phyloP scores from a whole-genome alignment of 2,329 filamentous ascomycete species.

The Cladophialophora exuberans region DNA sequence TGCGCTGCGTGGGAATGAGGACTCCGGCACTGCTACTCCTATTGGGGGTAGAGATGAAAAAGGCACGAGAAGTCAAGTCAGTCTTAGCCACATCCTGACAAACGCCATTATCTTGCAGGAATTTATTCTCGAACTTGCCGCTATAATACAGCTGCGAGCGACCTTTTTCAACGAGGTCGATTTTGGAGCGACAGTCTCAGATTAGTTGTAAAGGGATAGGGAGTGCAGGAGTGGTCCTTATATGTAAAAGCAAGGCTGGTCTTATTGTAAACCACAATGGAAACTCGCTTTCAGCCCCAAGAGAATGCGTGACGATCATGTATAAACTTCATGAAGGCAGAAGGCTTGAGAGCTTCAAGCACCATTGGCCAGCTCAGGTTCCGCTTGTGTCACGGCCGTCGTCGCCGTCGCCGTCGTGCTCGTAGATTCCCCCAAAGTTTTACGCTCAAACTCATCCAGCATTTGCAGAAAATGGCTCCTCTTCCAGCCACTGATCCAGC shows the following conservation, averaged over 20 bases:
- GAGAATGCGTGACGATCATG: too few species aligned
- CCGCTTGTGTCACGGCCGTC: conserved; percentile 7
- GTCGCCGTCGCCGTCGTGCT: neutral
- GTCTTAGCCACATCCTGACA: conserved; percentile 76
- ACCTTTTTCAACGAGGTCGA: conserved; percentile 72
- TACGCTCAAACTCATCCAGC: conserved; percentile 27
- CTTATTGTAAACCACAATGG: too few species aligned
- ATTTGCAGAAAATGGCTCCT: conserved; percentile 26
- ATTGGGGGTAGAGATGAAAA: conserved; percentile 12
- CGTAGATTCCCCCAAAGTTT: conserved; percentile 6
- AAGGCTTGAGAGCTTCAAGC: too few species aligned
- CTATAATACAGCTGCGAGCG: conserved; percentile 73
- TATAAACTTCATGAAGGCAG: too few species aligned
- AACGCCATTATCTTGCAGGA: conserved; percentile 80
- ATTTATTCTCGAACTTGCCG: conserved; percentile 76
- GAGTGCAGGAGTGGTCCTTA: neutral
- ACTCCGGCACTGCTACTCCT: conserved; percentile 28
- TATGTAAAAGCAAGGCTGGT: neutral
- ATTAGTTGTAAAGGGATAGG: conserved; percentile 5
- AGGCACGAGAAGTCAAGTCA: conserved; percentile 53
- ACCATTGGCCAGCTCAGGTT: neutral
- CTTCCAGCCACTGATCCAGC: conserved; percentile 31
- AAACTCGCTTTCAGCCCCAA: too few species aligned
- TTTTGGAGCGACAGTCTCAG: conserved; percentile 9
- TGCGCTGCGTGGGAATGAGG: conserved; percentile 6